Conservation (phyloP, 192 early-diverging fungal genomes). For the Coemansia sp. region DNA sequence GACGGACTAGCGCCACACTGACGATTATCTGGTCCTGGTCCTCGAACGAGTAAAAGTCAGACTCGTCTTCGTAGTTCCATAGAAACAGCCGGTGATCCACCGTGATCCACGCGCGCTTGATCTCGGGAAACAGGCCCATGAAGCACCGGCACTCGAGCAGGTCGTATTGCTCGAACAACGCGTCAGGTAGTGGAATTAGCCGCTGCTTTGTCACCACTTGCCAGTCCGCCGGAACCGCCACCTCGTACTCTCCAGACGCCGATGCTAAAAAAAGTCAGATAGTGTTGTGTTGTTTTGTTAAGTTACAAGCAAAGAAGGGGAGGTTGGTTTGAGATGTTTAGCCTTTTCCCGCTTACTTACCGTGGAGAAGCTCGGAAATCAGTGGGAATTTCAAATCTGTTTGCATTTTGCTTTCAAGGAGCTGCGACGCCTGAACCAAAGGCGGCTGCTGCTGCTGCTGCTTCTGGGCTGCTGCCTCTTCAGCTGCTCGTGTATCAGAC, state of each 20-base stretch:
- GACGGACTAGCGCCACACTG: constrained; percentile 77
- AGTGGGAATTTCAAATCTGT: constrained; percentile 44
- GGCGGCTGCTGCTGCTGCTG: constrained; percentile 7
- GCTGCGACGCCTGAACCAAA: constrained; percentile 27
- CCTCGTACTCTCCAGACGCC: constrained; percentile 58
- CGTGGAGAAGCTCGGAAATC: constrained; percentile 51
- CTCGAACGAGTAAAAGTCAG: constrained; percentile 70
- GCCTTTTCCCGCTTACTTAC: no score
- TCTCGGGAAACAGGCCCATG: constrained; percentile 90
- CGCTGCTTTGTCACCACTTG: constrained; percentile 63
- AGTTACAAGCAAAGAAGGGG: no score
- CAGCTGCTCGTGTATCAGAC: neutral
- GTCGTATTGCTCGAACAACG: constrained; percentile 76
- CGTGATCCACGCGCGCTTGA: constrained; percentile 88
- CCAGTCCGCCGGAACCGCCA: constrained; percentile 47
- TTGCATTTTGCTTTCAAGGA: constrained; percentile 37
- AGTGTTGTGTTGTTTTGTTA: no score
- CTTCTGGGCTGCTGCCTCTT: no score
- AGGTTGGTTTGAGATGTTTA: no score
- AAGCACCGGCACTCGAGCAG: constrained; percentile 73
- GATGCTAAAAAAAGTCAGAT: no score
- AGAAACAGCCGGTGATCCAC: constrained; percentile 86
- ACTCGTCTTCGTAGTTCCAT: constrained; percentile 87
- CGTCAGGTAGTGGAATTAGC: constrained; percentile 69
- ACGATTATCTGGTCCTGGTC: constrained; percentile 90